A percentile compares a stretch with the other conserved stretches of the same genome.
These are phyloP conservation scores for Ustilaginoidea virens DNA, from an alignment of 2,329 filamentous ascomycete genomes.

Conservation along the genomic window DNA sequence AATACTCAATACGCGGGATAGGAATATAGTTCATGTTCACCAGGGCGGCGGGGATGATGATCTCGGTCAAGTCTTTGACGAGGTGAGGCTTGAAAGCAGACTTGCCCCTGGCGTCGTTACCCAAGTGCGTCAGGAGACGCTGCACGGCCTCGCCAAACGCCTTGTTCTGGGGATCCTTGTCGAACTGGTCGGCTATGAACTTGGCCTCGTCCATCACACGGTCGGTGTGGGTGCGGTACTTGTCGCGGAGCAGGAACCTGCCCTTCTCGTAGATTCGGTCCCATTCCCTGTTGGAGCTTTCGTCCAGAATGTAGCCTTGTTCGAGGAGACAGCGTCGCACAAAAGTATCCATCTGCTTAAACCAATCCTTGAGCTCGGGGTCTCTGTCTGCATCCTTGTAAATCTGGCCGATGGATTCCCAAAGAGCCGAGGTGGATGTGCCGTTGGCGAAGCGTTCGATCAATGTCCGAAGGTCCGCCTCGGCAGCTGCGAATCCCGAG, in stretches of 20 bases:
- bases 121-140: constrained; percentile 79
- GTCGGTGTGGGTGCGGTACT: constrained; percentile 76
- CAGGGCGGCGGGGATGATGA: constrained; percentile 71
- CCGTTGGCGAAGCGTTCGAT: constrained; percentile 93
- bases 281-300: constrained; percentile 67
- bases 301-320: constrained; percentile 81
- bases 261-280: constrained; percentile 73
- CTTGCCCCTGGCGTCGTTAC: constrained; percentile 73
- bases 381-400: constrained; percentile 81
- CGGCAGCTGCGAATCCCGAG: constrained; percentile 51
- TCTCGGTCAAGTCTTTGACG: constrained; percentile 71
- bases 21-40: constrained; percentile 82
- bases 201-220: constrained; percentile 79
- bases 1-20: constrained; percentile 86
- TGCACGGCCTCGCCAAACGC: constrained; percentile 60
- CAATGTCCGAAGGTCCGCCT: constrained; percentile 63
- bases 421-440: constrained; percentile 76
- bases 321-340: constrained; percentile 73
- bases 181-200: constrained; percentile 79
- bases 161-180: constrained; percentile 75
- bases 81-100: constrained; percentile 84
- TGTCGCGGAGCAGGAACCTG: constrained; percentile 71
- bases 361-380: constrained; percentile 78
- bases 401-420: constrained; percentile 69
- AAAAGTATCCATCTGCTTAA: constrained; percentile 61